A percentile compares a stretch with the other conserved stretches of the same genome.
phyloP scores from a whole-genome alignment of 1,284 basidiomycete genomes.

The Trichosporon sp. region DNA sequence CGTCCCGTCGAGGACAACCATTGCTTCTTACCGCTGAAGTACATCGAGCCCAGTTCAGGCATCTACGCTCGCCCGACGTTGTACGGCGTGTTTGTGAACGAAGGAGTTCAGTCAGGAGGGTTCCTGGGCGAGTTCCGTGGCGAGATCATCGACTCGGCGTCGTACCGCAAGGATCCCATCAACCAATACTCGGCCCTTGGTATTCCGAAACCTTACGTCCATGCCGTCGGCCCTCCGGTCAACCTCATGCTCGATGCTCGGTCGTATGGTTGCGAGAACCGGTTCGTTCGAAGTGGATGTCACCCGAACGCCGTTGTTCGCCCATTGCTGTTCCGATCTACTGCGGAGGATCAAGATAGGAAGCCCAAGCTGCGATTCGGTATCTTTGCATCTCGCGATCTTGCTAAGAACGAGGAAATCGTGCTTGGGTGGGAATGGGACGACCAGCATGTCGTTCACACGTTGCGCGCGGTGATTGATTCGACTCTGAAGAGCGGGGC shows the following conservation, averaged over 20 bases:
- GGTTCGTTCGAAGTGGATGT: constrained; percentile 79
- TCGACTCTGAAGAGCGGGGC: constrained; percentile 22
- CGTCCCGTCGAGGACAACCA: constrained; percentile 30
- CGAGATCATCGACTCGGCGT: constrained; percentile 38
- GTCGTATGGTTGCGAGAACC: constrained; percentile 64
- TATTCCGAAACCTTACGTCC: constrained; percentile 62
- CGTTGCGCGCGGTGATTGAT: constrained; percentile 49
- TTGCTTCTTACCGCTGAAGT: constrained; percentile 39
- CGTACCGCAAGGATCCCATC: constrained; percentile 50
- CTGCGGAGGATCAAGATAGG: constrained; percentile 12
- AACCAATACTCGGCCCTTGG: constrained; percentile 55
- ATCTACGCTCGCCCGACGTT: constrained; percentile 40
- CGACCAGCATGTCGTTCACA: constrained; percentile 80
- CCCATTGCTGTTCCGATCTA: constrained; percentile 56
- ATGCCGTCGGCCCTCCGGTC: constrained; percentile 71
- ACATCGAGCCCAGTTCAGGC: constrained; percentile 30
- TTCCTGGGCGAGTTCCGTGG: constrained; percentile 45
- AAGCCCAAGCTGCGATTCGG: constrained; percentile 63
- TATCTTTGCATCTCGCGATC: constrained; percentile 71
- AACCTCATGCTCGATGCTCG: constrained; percentile 77
- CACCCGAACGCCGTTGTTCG: constrained; percentile 81
- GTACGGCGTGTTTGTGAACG: constrained; percentile 42
- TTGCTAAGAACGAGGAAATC: constrained; percentile 77
- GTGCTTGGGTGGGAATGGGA: constrained; percentile 96
- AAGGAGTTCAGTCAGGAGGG: constrained; percentile 23